phyloP scores from a whole-genome alignment of 2,329 filamentous ascomycete genomes.

The Rhytidhysteron rufulum region DNA sequence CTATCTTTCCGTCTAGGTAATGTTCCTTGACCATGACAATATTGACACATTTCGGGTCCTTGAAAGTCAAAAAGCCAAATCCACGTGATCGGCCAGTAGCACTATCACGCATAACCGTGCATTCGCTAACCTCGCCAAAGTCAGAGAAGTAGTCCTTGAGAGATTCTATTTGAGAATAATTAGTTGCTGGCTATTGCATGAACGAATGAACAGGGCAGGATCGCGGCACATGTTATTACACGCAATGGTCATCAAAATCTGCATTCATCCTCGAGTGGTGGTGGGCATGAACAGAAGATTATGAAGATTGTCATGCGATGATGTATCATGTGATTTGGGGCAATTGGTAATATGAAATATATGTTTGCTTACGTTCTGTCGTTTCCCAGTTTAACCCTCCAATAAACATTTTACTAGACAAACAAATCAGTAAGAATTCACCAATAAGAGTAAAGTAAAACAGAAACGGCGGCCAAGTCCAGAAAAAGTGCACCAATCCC shows the following conservation, averaged over 20 bases:
- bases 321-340: no score
- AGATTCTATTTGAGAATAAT: conserved; percentile 62
- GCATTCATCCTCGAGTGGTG: no score
- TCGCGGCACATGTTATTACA: no score
- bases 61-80: conserved; percentile 97
- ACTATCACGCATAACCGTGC: conserved; percentile 98
- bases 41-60: conserved; percentile 95
- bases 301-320: no score
- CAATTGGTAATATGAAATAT: no score
- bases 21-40: conserved; percentile 99
- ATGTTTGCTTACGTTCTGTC: conserved; percentile 69
- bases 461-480: background rate
- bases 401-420: conserved; percentile 94
- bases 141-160: conserved; percentile 96
- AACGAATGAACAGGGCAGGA: no score
- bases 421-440: conserved; percentile 13
- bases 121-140: conserved; percentile 95
- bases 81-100: conserved; percentile 89
- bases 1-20: conserved; percentile 96
- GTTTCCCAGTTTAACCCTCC: conserved; percentile 99
- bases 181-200: conserved; percentile 7
- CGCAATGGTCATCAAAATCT: no score
- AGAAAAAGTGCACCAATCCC: no score
- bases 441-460: background rate
- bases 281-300: no score